Evolutionary conservation across 441 rosid species (phyloP).

Genomic region (Erodium texanum): DNA sequence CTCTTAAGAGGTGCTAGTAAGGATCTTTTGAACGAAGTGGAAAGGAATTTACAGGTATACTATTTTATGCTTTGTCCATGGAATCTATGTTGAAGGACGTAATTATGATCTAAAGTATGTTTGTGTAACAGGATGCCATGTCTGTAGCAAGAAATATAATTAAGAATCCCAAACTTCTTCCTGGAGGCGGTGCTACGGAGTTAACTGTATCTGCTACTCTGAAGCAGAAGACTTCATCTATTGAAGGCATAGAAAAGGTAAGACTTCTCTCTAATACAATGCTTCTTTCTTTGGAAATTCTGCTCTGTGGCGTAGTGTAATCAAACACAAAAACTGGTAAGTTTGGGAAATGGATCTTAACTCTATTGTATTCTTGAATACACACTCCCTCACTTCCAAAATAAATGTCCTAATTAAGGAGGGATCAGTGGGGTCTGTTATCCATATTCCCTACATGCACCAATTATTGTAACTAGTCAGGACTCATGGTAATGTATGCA

Average conservation of each 20-base stretch:
- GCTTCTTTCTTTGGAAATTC: not conserved
- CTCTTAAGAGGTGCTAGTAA: conserved; percentile 90
- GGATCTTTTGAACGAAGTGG: conserved; percentile 91
- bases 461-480: too few species aligned
- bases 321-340: not conserved
- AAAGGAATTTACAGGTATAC: conserved; percentile 83
- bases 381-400: not conserved
- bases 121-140: conserved; percentile 68
- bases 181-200: conserved; percentile 91
- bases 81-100: not conserved
- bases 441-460: too few species aligned
- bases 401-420: not conserved
- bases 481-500: not conserved
- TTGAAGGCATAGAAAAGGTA: conserved; percentile 92
- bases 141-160: conserved; percentile 90
- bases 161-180: conserved; percentile 89
- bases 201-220: conserved; percentile 77
- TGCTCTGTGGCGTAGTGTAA: not conserved
- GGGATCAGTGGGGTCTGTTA: not conserved
- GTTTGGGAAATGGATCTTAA: not conserved
- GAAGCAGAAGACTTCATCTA: conserved; percentile 78
- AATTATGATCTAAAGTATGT: conserved; percentile 16
- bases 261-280: not conserved
- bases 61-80: conserved; percentile 4
- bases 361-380: not conserved